These are phyloP conservation scores for Cryoendolithus antarcticus DNA, from an alignment of 2,329 filamentous ascomycete species.

Conservation along the genomic window DNA sequence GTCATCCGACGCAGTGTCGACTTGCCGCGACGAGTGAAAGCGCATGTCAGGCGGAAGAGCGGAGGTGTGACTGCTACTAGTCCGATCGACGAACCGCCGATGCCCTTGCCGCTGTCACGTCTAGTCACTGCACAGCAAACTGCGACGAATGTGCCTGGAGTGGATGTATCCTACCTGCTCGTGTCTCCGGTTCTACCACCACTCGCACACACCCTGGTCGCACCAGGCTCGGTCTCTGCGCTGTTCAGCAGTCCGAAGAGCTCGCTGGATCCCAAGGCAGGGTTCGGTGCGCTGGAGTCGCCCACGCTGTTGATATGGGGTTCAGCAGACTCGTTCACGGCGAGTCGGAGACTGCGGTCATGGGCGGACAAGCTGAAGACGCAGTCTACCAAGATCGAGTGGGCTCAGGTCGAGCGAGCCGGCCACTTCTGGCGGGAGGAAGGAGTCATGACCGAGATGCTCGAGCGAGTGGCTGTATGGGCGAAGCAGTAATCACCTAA, in stretches of 20 bases:
- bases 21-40: conserved; percentile 21
- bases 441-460: conserved; percentile 18
- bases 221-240: conserved; percentile 18
- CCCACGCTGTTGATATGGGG: conserved; percentile 63
- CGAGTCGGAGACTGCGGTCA: conserved; percentile 47
- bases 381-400: conserved; percentile 24
- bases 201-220: conserved; percentile 23
- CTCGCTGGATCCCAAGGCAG: background rate
- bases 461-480: background rate
- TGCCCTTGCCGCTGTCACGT: background rate
- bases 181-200: conserved; percentile 37
- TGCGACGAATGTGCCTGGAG: conserved; percentile 4
- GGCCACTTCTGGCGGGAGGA: conserved; percentile 40
- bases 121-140: conserved; percentile 12
- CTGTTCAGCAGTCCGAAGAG: conserved; percentile 10
- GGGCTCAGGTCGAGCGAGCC: conserved; percentile 34
- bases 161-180: conserved; percentile 29
- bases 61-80: conserved; percentile 1
- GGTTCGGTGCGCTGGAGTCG: conserved; percentile 42
- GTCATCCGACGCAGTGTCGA: conserved; percentile 30
- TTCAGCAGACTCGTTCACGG: conserved; percentile 61
- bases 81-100: background rate
- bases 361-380: conserved; percentile 50
- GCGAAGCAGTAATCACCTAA: too few relatives aligned
- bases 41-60: conserved; percentile 15